A percentile compares a stretch with the other conserved stretches of the same genome.
Conservation (phyloP, 148 eudicot species). For the Chenopodium formosanum region DNA sequence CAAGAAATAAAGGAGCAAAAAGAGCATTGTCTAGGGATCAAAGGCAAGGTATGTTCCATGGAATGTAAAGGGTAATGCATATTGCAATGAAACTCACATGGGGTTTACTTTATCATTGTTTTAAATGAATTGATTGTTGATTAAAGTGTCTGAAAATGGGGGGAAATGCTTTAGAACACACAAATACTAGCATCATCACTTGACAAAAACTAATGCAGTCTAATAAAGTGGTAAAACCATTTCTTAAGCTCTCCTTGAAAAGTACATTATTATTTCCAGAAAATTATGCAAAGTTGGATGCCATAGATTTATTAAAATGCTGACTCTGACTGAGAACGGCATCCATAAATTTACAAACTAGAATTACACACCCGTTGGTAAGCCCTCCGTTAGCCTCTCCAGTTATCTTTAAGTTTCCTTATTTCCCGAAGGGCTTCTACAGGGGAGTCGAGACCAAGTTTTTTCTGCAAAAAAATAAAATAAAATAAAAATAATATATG, state of each 20-base stretch:
- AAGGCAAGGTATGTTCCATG: neutral
- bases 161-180: neutral
- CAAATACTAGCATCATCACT: conserved; percentile 11
- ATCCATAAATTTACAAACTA: conserved; percentile 16
- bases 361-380: neutral
- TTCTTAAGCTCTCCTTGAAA: neutral
- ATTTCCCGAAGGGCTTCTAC: conserved; percentile 70
- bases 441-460: conserved; percentile 61
- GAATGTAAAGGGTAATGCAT: neutral
- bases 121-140: neutral
- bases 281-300: neutral
- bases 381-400: conserved; percentile 55
- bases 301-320: neutral
- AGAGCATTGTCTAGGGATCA: neutral
- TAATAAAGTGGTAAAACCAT: neutral
- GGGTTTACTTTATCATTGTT: neutral
- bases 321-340: neutral
- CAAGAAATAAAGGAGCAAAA: neutral
- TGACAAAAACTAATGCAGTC: neutral
- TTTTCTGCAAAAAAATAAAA: conserved; percentile 37
- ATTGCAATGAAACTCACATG: conserved; percentile 12
- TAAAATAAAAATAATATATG: neutral
- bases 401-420: conserved; percentile 80
- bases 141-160: neutral
- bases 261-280: conserved; percentile 2